phyloP scores from a whole-genome alignment of 1,139 yeast species.

The Scheffersomyces segobiensis region DNA sequence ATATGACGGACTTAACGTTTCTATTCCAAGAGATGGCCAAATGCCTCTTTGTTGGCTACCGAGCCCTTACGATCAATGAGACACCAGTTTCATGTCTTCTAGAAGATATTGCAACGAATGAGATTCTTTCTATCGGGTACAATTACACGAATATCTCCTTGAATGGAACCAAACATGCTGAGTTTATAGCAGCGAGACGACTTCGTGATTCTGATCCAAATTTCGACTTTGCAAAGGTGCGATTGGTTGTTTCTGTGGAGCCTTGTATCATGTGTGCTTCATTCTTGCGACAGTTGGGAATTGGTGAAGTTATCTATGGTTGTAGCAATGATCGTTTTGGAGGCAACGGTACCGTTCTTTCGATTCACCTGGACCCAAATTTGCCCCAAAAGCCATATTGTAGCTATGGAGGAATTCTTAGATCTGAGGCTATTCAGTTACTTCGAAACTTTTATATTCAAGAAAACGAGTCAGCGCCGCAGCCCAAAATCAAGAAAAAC shows the following conservation, averaged over 20 bases:
- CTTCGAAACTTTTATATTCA: slow-evolving; percentile 79
- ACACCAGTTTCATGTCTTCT: slow-evolving; percentile 73
- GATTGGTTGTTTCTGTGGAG: slow-evolving; percentile 90
- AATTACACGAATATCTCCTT: slow-evolving; percentile 87
- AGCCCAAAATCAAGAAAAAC: slow-evolving; percentile 72
- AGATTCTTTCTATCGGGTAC: slow-evolving; percentile 74
- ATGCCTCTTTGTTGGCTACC: slow-evolving; percentile 42
- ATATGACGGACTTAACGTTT: slow-evolving; percentile 20
- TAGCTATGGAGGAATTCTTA: slow-evolving; percentile 74
- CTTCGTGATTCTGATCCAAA: slow-evolving; percentile 5
- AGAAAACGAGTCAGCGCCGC: slow-evolving; percentile 85
- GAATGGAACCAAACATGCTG: slow-evolving; percentile 90
- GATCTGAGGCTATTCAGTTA: slow-evolving; percentile 81
- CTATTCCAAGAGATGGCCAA: slow-evolving; percentile 39
- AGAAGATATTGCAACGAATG: slow-evolving; percentile 47
- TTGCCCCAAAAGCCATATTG: slow-evolving; percentile 40
- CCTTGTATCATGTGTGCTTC: slow-evolving; percentile 99
- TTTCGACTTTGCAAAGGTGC: slow-evolving; percentile 57
- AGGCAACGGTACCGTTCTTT: slow-evolving; percentile 87
- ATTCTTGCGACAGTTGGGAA: slow-evolving; percentile 78
- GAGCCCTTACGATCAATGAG: slow-evolving; percentile 54
- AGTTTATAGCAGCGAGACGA: slow-evolving; percentile 59
- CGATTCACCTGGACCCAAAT: slow-evolving; percentile 54
- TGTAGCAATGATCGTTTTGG: slow-evolving; percentile 96
- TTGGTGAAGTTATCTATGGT: slow-evolving; percentile 77